Conservation (phyloP, 352 stramenopile genomes). For the Phytophthora citricola region DNA sequence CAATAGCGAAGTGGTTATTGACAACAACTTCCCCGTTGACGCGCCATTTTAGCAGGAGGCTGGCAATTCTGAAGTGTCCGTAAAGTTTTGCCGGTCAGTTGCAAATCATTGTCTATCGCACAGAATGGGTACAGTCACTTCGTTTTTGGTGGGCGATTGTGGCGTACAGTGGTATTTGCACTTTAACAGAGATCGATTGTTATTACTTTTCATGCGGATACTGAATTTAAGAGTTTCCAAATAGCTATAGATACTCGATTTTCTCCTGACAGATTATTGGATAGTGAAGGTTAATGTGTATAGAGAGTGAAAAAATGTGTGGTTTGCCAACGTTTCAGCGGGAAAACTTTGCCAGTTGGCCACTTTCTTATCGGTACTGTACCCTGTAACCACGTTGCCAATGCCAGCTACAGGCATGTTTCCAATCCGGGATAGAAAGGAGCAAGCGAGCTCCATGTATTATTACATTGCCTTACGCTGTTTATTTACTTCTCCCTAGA, state of each 20-base stretch:
- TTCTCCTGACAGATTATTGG: no score
- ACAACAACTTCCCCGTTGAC: no score
- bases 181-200: background rate
- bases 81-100: constrained; percentile 1
- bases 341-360: no score
- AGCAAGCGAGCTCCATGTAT: background rate
- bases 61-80: background rate
- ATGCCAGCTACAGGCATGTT: no score
- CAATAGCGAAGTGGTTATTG: background rate
- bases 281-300: no score
- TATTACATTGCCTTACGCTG: background rate
- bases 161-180: background rate
- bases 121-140: constrained; percentile 20
- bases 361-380: no score
- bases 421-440: background rate
- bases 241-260: no score
- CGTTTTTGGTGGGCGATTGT: constrained; percentile 9
- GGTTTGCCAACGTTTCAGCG: no score
- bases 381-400: no score
- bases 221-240: no score
- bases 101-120: background rate
- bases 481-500: background rate
- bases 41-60: background rate
- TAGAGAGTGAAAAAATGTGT: no score
- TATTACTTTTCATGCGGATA: background rate